Base-by-base conservation (phyloP, 176 grass and related monocot genomes). In the Musa troglodytarum region DNA sequence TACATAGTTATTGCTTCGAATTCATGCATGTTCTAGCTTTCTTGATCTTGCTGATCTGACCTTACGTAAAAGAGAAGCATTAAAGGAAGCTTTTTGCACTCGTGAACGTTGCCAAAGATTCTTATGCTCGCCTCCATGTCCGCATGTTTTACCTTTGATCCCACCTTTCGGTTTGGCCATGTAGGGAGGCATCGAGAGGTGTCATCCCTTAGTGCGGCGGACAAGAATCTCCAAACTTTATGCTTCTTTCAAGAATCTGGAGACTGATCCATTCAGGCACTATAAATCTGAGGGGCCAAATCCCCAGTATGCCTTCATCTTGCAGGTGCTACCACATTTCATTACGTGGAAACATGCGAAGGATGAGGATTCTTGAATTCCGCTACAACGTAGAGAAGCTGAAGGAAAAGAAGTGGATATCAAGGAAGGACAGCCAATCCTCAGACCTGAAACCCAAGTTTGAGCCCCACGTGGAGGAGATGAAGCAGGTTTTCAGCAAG, bases 321-420 rank as follows among this genome's bases (percentile, higher is more conserved):
- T 49, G 21, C 54, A 19, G 22, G 17, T 26, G 50, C 6, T 19
- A 11, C 50, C 10, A 49, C 34, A 19, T 63, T 52, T 64, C 10
- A 21, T 25, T 11, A 64, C 62, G 10, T 43, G 6, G 10, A 78
- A 82, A 53, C 16, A 94, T 88, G 88, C 89, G 86, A 43, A 83
- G 81, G 49, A 69, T 94, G 73, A 81, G 55, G 8, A 20, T 94
- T 74, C 81, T 99, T 50, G 78, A 53, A 76, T 92, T 99, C 84
- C 83, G 83, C 22, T 89, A 98, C 80, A 87, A 89, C 54, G 53
- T 93, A 10, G 81, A 49, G 51, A 54, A 57, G 53, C 69, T 28
- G 73, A 89, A 77, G 50, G 19, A 72, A 19, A 17, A 57, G 1
- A 80, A 75, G 73, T 53, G 69, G 53, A 73, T 78, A 11, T 85